Evolutionary conservation across 352 stramenopile genomes (phyloP).

Genomic region (Pythium folliculosum): DNA sequence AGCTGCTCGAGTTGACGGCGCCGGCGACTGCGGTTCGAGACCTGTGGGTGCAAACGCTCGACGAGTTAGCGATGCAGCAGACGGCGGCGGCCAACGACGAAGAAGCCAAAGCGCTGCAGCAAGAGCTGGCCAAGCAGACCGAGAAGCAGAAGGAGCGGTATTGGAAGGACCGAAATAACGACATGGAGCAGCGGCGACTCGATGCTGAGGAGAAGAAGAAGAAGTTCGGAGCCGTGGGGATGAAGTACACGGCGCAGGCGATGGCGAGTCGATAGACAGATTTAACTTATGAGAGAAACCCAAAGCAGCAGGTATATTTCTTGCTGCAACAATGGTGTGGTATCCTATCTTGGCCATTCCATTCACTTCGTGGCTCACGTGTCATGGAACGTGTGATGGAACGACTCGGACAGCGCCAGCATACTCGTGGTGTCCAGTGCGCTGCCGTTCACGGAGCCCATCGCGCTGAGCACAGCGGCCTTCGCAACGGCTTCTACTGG

Average conservation of each 20-base stretch:
- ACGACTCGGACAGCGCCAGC: constrained; percentile 72
- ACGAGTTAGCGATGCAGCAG: constrained; percentile 49
- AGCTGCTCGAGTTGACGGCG: constrained; percentile 64
- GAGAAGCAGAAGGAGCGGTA: constrained; percentile 75
- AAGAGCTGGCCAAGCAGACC: constrained; percentile 56
- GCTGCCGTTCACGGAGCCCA: constrained; percentile 56
- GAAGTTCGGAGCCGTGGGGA: constrained; percentile 64
- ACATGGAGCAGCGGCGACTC: constrained; percentile 56
- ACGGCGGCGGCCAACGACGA: constrained; percentile 15
- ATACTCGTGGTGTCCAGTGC: constrained; percentile 76
- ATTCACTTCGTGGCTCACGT: constrained; percentile 5
- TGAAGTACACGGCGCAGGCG: constrained; percentile 66
- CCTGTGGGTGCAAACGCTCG: constrained; percentile 68
- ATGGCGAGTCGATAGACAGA: constrained; percentile 30
- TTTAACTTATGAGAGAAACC: not conserved
- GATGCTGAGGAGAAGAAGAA: constrained; percentile 79
- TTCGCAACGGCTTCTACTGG: constrained; percentile 74
- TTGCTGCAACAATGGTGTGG: not conserved
- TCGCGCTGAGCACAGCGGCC: constrained; percentile 80
- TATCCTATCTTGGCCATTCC: not conserved
- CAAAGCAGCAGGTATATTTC: not conserved
- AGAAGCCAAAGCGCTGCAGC: constrained; percentile 44
- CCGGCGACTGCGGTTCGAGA: constrained; percentile 43
- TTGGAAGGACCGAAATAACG: constrained; percentile 65
- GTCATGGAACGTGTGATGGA: constrained; percentile 63